A percentile compares a stretch with the other conserved stretches of the same genome.
These are phyloP conservation scores for Xerocomus brunneocitrinus DNA, from an alignment of 768 basidiomycete species.

Conservation along the genomic window DNA sequence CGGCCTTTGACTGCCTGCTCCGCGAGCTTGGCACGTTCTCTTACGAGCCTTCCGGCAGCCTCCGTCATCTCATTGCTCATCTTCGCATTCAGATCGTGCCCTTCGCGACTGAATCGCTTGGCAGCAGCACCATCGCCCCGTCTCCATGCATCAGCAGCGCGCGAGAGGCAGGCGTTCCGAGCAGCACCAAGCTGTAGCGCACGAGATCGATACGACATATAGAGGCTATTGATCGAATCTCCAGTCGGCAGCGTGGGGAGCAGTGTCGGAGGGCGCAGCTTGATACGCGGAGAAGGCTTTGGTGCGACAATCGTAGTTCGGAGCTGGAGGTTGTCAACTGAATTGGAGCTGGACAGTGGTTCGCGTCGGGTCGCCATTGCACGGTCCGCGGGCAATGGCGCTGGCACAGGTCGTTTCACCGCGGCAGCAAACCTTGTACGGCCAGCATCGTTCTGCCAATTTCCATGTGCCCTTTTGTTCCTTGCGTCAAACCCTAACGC, in stretches of 20 bases:
- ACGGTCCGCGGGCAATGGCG: constrained; percentile 33
- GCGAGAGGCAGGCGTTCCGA: constrained; percentile 88
- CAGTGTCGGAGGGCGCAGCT: constrained; percentile 74
- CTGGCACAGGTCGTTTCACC: constrained; percentile 61
- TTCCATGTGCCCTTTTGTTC: constrained; percentile 40
- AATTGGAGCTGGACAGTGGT: constrained; percentile 44
- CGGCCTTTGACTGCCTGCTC: constrained; percentile 71
- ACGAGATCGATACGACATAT: constrained; percentile 84
- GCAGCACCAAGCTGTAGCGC: constrained; percentile 91
- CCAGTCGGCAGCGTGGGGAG: constrained; percentile 90
- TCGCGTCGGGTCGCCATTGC: constrained; percentile 50
- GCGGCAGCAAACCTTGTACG: constrained; percentile 88
- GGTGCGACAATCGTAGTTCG: constrained; percentile 72
- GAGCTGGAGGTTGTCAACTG: constrained; percentile 59
- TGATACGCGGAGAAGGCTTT: constrained; percentile 78
- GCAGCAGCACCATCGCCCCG: constrained; percentile 94
- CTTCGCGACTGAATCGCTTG: constrained; percentile 90
- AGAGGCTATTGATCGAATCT: constrained; percentile 69
- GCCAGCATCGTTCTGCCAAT: constrained; percentile 66
- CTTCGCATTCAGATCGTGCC: constrained; percentile 87
- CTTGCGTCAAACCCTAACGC: constrained; percentile 51
- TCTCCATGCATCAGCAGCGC: constrained; percentile 95
- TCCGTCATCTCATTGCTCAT: constrained; percentile 84
- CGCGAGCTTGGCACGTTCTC: constrained; percentile 71
- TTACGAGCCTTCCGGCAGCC: constrained; percentile 81